Evolutionary conservation across 306 rosid species (phyloP), one percentile per base, ranked within the genome.

Genomic region (Vigna trinervia): DNA sequence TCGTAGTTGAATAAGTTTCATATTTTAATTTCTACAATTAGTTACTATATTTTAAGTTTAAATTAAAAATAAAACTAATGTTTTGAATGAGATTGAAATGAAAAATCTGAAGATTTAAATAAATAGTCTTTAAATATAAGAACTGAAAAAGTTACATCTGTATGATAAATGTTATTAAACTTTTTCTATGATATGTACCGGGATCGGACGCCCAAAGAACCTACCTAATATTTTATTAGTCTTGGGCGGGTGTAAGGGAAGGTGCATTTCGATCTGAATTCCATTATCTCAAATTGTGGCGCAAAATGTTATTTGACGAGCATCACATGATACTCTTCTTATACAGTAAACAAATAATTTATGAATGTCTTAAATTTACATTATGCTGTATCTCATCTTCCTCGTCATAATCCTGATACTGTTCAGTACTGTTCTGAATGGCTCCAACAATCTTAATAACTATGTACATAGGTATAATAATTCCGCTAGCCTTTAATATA

Each of bases 401-500:
- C 28, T 88, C 83, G 71, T 85, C 80, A 54, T 77, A 69, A 56
- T 81, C 89, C 84, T 61, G 81, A 28, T 88, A 82, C 4, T 69
- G 80, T n/a, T 57, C 71, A 75, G 82, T 34, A 34, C 81, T 71
- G 23, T 85, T 80, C 46, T 82, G 93, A 76, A 95, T 74, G 22
- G 86, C 91, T 5, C 88, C 84, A 10, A 95, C 74, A 11, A 72
- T 84, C 73, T 83, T 83, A 43, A 86, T 66, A 30, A 95, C 32
- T 83, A 91, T 62, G 74, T 87, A 90, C 93, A 95, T 92, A 1
- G 99, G 99, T 14, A 95, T 81, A 77, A 95, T 78, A 19, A 95
- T 92, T 30, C 99, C 99, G 34, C 85, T 85, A 2, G 90, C 85
- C 73, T 83, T 90, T 69, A 95, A 76, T 77, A 92, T 58, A 48